Evolutionary conservation across 257 asterid genomes (phyloP).

Genomic region (Solanum piurae): DNA sequence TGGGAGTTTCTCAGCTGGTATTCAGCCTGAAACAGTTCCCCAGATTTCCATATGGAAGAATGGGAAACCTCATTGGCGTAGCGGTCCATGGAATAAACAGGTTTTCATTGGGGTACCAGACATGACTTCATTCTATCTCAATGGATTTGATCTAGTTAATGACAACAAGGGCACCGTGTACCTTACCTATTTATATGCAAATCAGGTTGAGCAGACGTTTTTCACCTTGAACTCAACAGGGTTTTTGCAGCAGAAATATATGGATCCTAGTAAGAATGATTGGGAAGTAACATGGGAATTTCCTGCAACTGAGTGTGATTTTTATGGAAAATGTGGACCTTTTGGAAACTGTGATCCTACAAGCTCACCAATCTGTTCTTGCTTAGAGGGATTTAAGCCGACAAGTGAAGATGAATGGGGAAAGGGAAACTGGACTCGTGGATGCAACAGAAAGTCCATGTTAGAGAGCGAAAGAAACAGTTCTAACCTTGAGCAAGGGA

Average conservation of each 20-base stretch:
- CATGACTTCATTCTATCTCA: constrained; percentile 2
- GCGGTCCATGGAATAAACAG: constrained; percentile 30
- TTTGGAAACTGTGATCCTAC: constrained; percentile 21
- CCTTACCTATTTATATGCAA: background rate
- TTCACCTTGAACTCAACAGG: constrained; percentile 13
- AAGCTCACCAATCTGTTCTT: constrained; percentile 16
- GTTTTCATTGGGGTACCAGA: constrained; percentile 8
- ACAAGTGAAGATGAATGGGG: constrained; percentile 21
- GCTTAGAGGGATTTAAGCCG: constrained; percentile 29
- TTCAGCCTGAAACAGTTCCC: constrained; percentile 22
- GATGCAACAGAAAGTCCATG: constrained; percentile 19
- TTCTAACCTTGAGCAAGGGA: constrained; percentile 9
- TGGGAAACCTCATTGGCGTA: constrained; percentile 22
- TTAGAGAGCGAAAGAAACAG: constrained; percentile 16
- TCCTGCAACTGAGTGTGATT: constrained; percentile 14
- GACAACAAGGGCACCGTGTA: background rate
- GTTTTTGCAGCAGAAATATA: constrained; percentile 1
- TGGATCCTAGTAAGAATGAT: constrained; percentile 6
- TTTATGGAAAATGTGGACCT: constrained; percentile 32
- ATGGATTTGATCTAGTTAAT: background rate
- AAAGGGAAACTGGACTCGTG: constrained; percentile 31
- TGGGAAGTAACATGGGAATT: constrained; percentile 15
- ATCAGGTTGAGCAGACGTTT: background rate
- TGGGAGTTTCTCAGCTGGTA: constrained; percentile 16
- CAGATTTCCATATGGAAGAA: constrained; percentile 20